Evolutionary conservation across 257 asterid species (phyloP).

Genomic region (Sherardia arvensis): DNA sequence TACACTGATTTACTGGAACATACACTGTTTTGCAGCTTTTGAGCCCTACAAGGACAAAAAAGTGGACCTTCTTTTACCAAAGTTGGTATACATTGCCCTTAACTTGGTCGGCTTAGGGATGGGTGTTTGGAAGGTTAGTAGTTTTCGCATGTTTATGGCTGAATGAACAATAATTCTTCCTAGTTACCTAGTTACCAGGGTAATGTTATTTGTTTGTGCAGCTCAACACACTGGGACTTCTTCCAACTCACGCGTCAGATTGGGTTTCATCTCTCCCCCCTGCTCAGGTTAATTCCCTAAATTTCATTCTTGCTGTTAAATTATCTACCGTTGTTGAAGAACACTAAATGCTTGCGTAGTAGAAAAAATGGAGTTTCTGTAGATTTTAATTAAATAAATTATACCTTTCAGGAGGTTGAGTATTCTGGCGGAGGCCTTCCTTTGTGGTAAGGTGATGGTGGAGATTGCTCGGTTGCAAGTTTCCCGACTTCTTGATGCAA

Average conservation of each 20-base stretch:
- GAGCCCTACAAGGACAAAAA: slow-evolving; percentile 91
- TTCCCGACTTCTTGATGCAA: not conserved
- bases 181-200: not conserved
- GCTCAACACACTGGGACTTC: slow-evolving; percentile 96
- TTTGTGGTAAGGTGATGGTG: slow-evolving; percentile 23
- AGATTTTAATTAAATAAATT: not conserved
- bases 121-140: slow-evolving; percentile 89
- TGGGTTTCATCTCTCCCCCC: slow-evolving; percentile 99
- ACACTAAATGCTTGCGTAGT: not conserved
- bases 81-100: slow-evolving; percentile 66
- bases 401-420: slow-evolving; percentile 68
- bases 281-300: slow-evolving; percentile 56
- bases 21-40: slow-evolving; percentile 46
- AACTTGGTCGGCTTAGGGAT: slow-evolving; percentile 83
- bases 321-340: not conserved
- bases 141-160: slow-evolving; percentile 6
- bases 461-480: not conserved
- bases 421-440: slow-evolving; percentile 90
- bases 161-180: not conserved
- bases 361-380: not conserved
- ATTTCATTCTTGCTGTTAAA: not conserved
- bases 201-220: slow-evolving; percentile 23
- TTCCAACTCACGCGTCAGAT: slow-evolving; percentile 91
- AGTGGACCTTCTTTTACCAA: slow-evolving; percentile 74
- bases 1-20: slow-evolving; percentile 8